Base-by-base conservation (phyloP, 768 basidiomycete species). In the Phaffia tasmanica region DNA sequence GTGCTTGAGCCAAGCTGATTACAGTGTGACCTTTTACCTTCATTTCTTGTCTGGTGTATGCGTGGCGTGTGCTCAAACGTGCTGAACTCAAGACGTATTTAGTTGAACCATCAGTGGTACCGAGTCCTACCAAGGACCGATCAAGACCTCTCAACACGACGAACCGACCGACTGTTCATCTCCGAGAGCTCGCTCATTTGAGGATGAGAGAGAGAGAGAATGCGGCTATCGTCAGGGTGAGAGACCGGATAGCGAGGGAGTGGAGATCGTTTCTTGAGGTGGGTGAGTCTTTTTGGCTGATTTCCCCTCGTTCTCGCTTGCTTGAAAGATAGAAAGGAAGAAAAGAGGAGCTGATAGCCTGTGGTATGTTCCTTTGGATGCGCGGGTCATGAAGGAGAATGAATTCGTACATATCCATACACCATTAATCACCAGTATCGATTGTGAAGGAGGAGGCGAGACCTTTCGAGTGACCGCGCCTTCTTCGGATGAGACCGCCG, bases 361-460 rank as follows among this genome's bases (percentile, higher is more conserved):
- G 69, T 75, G 53, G 78, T 70, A 63, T 49, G 25, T 50, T 48
- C 49, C 47, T 69, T 42, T 63, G 53, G 70, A 35, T 59, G 51
- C 35, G n/a, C 18, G 46, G 46, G 27, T 32, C 35, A 18, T 32
- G 21, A 74, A 94, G 88, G 76, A 76, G n/a, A 82, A 87, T 75
- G 88, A 83, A 14, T 98, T 95, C 75, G 76, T 79, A 48, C 83
- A 87, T 72, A 81, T 82, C 18, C 85, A 95, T 72, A 87, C 92
- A 0, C 95, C 95, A 0, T 81, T 98, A 56, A 77, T 97, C 27
- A 97, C 94, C 0, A 83, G 84, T 19, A 90, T 84, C 71, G 95
- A 99, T 75, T 92, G 92, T 63, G 95, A 99, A 79, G 95, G 93
- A 16, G 93, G 87, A 8, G 94, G 95, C 23, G 93, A 98, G 76